phyloP scores from a whole-genome alignment of 2,329 filamentous ascomycete genomes.

The Microdochium bolleyi region DNA sequence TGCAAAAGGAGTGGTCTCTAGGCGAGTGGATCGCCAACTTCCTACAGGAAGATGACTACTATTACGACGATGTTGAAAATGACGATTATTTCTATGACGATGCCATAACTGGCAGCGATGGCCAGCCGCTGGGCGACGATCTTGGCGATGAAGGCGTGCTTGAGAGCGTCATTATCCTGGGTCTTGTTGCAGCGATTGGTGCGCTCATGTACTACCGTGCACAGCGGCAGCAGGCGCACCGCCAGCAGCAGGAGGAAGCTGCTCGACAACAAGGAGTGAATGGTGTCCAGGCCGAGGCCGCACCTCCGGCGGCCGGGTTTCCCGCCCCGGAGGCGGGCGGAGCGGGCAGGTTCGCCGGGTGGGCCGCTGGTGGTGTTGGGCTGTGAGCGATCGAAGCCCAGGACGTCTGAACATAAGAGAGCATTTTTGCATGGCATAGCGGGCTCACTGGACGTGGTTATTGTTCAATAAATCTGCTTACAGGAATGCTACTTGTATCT shows the following conservation, averaged over 20 bases:
- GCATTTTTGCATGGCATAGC: neutral
- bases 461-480: too few relatives aligned
- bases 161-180: conserved; percentile 79
- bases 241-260: conserved; percentile 21
- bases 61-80: conserved; percentile 51
- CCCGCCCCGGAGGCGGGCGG: neutral
- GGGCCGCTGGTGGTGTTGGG: neutral
- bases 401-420: neutral
- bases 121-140: conserved; percentile 49
- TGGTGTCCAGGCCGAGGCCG: conserved; percentile 19
- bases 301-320: neutral
- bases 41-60: conserved; percentile 59
- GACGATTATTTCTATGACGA: conserved; percentile 50
- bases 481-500: too few relatives aligned
- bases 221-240: conserved; percentile 53
- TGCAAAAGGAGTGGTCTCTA: conserved; percentile 67
- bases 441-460: neutral
- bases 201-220: conserved; percentile 77
- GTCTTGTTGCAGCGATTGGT: conserved; percentile 64
- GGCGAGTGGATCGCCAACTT: conserved; percentile 85
- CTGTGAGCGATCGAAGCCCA: neutral
- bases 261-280: conserved; percentile 41
- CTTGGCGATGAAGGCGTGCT: conserved; percentile 63
- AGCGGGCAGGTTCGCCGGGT: neutral
- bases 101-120: conserved; percentile 46